Evolutionary conservation across 75 land plant species (phyloP).

Genomic region (Pinus taeda): DNA sequence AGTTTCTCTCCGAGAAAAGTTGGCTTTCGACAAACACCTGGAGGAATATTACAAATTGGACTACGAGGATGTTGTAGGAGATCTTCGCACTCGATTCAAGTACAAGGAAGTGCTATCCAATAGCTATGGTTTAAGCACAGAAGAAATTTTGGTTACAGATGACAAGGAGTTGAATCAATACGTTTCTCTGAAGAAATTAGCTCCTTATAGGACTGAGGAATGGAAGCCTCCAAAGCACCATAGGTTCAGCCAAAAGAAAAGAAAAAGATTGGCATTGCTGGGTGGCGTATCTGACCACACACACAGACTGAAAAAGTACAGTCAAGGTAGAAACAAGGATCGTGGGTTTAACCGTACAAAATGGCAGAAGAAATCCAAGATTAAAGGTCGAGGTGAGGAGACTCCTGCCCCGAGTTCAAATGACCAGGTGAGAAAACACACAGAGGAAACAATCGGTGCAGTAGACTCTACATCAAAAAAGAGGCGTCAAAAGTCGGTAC

Average conservation of each 20-base stretch:
- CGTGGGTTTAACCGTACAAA: too few species aligned
- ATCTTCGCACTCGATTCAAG: constrained; percentile 88
- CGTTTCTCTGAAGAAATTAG: constrained; percentile 87
- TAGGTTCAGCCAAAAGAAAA: constrained; percentile 37
- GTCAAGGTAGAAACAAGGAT: background rate
- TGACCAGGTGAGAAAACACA: too few species aligned
- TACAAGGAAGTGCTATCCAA: constrained; percentile 63
- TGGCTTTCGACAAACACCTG: constrained; percentile 50
- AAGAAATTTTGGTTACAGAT: constrained; percentile 65
- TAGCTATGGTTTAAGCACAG: constrained; percentile 61
- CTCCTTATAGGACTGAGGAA: constrained; percentile 78
- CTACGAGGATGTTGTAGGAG: constrained; percentile 90
- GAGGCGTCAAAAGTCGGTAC: constrained; percentile 31
- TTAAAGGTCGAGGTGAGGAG: too few species aligned
- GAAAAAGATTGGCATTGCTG: constrained; percentile 28
- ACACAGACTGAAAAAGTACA: background rate
- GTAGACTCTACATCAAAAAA: constrained; percentile 16
- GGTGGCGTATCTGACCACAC: background rate
- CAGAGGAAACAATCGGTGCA: too few species aligned
- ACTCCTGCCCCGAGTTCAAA: too few species aligned
- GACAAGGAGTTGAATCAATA: constrained; percentile 94
- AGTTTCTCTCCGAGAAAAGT: constrained; percentile 48
- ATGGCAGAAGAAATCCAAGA: too few species aligned
- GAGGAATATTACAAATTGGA: constrained; percentile 91
- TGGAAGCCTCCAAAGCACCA: constrained; percentile 64